A percentile compares a stretch with the other conserved stretches of the same genome.
Conservation (phyloP, 148 eudicot genomes). For the Mesembryanthemum crystallinum region DNA sequence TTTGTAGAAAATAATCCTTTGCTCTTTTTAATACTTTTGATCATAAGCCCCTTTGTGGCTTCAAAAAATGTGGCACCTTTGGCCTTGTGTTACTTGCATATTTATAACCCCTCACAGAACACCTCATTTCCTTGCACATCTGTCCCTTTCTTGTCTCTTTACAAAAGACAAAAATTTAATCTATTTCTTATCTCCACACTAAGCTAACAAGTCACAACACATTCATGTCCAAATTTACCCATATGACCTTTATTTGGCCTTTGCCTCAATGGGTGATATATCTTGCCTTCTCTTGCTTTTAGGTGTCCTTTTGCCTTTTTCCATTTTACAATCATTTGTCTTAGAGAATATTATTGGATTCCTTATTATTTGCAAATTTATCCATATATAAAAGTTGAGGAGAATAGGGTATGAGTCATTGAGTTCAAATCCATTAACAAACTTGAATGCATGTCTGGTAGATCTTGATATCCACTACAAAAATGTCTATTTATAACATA, state of each 20-base stretch:
- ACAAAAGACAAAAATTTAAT: not conserved
- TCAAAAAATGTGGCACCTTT: constrained; percentile 13
- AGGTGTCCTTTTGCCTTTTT: not conserved
- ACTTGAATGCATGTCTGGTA: too few species aligned
- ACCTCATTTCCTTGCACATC: constrained; percentile 14
- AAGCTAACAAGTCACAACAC: too few species aligned
- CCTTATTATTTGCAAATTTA: not conserved
- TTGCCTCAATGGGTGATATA: not conserved
- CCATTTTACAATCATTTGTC: not conserved
- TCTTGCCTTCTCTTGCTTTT: not conserved
- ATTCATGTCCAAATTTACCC: constrained; percentile 22
- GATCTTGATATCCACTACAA: too few species aligned
- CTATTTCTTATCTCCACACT: constrained; percentile 4
- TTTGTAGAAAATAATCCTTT: not conserved
- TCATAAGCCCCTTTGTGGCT: too few species aligned
- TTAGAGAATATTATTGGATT: not conserved
- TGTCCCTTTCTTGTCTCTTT: constrained; percentile 29
- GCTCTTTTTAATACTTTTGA: too few species aligned
- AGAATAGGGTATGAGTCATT: not conserved
- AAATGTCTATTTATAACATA: too few species aligned
- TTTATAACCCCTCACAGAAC: constrained; percentile 41
- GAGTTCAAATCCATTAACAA: too few species aligned
- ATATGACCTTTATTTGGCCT: constrained; percentile 26
- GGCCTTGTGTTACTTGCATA: constrained; percentile 32
- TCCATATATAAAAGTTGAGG: not conserved